Conservation (phyloP, 768 basidiomycete species). For the Grammothele lineata region DNA sequence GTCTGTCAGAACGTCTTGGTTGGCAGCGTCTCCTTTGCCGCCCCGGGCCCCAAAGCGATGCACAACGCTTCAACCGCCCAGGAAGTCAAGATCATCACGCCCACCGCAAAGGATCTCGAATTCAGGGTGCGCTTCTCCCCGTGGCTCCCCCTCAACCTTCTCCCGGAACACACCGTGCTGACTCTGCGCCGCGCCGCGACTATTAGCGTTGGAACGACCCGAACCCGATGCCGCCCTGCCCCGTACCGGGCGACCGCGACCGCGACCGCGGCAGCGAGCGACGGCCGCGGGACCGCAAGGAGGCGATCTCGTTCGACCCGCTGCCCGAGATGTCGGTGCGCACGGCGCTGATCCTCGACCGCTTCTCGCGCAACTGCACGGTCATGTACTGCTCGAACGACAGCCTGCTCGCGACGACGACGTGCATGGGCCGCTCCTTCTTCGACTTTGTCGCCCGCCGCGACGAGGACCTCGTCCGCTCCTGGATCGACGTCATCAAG, state of each 20-base stretch:
- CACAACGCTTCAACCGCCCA: slow-evolving; percentile 82
- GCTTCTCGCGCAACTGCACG: slow-evolving; percentile 63
- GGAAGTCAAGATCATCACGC: slow-evolving; percentile 72
- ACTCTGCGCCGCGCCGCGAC: too few relatives aligned
- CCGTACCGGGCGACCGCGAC: slow-evolving; percentile 27
- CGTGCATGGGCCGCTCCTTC: slow-evolving; percentile 60
- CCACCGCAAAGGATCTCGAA: slow-evolving; percentile 36
- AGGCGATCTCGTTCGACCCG: slow-evolving; percentile 49
- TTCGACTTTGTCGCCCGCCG: slow-evolving; percentile 68
- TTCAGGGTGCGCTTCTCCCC: slow-evolving; percentile 30
- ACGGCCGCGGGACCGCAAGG: background rate
- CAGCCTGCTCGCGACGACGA: slow-evolving; percentile 54
- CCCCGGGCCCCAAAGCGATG: slow-evolving; percentile 68
- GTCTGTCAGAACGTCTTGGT: slow-evolving; percentile 72
- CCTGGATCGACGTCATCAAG: slow-evolving; percentile 76
- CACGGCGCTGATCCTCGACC: slow-evolving; percentile 77
- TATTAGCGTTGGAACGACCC: slow-evolving; percentile 32
- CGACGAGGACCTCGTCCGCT: slow-evolving; percentile 63
- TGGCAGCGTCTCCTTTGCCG: slow-evolving; percentile 76
- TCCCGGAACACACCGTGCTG: background rate
- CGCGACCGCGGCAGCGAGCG: too few relatives aligned
- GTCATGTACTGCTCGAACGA: slow-evolving; percentile 75
- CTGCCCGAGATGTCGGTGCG: slow-evolving; percentile 69
- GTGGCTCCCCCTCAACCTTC: background rate
- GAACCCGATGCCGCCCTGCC: slow-evolving; percentile 29